Evolutionary conservation across 331 rosid species (phyloP).

Genomic region (Malus hybrid): DNA sequence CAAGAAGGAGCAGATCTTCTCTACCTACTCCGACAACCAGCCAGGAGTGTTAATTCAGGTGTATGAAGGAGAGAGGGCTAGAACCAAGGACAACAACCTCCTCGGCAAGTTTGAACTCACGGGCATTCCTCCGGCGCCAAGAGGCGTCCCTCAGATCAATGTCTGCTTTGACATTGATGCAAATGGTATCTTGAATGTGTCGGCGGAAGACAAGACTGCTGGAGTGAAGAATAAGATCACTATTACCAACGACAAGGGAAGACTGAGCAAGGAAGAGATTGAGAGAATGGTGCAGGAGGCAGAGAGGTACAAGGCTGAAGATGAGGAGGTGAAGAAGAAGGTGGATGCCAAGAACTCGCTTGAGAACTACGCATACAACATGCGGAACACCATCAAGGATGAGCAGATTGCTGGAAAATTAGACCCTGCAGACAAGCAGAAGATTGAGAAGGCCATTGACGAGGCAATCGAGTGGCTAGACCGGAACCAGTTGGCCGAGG

Average conservation of each 20-base stretch:
- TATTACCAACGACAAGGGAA: slow-evolving; percentile 47
- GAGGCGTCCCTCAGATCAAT: slow-evolving; percentile 1
- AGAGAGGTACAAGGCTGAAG: slow-evolving; percentile 40
- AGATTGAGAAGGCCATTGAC: slow-evolving; percentile 47
- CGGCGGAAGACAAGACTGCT: slow-evolving; percentile 55
- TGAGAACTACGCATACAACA: slow-evolving; percentile 42
- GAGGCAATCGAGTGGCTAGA: slow-evolving; percentile 51
- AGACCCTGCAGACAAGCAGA: slow-evolving; percentile 30
- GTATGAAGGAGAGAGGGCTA: slow-evolving; percentile 45
- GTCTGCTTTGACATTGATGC: slow-evolving; percentile 40
- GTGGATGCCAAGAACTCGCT: slow-evolving; percentile 45
- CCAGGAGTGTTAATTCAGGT: slow-evolving; percentile 37
- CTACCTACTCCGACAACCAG: slow-evolving; percentile 36
- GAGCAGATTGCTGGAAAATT: slow-evolving; percentile 37
- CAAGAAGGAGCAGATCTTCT: slow-evolving; percentile 46
- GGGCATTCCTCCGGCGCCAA: slow-evolving; percentile 41
- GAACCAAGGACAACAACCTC: slow-evolving; percentile 41
- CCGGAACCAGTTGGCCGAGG: slow-evolving; percentile 43
- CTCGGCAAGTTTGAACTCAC: slow-evolving; percentile 38
- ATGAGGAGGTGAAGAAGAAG: slow-evolving; percentile 53
- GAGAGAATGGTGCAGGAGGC: slow-evolving; percentile 55
- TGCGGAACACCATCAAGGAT: slow-evolving; percentile 44
- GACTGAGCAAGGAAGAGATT: slow-evolving; percentile 48
- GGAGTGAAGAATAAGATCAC: slow-evolving; percentile 60
- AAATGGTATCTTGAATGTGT: slow-evolving; percentile 22